Evolutionary conservation across 345 rosid species (phyloP).

Genomic region (Brassica juncea): DNA sequence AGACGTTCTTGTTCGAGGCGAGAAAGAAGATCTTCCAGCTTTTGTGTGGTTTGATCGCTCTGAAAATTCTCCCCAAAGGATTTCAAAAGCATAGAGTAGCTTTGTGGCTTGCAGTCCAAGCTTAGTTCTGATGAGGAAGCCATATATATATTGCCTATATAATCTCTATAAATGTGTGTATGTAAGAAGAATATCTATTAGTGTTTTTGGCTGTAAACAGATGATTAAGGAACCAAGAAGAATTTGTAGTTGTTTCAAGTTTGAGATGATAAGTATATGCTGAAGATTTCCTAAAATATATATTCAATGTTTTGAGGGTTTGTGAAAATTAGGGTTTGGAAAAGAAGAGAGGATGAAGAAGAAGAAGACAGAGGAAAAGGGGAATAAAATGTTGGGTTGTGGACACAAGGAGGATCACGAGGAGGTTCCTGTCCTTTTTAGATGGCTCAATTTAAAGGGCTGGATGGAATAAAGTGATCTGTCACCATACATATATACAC

Average conservation of each 20-base stretch:
- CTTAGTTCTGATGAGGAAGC: conserved; percentile 79
- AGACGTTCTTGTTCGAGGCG: conserved; percentile 89
- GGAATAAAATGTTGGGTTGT: conserved; percentile 40
- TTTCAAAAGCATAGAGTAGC: conserved; percentile 85
- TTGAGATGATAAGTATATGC: conserved; percentile 27
- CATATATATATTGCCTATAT: conserved; percentile 46
- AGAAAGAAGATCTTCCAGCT: conserved; percentile 81
- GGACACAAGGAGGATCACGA: conserved; percentile 47
- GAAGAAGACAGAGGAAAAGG: conserved; percentile 17
- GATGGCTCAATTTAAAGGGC: conserved; percentile 40
- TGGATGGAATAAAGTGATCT: conserved; percentile 37
- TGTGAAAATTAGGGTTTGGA: conserved; percentile 41
- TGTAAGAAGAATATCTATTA: conserved; percentile 20
- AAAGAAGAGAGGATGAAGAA: conserved; percentile 16
- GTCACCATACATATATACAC: conserved; percentile 29
- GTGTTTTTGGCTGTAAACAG: conserved; percentile 10
- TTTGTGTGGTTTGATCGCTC: conserved; percentile 60
- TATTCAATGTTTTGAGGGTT: conserved; percentile 33
- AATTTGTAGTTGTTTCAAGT: conserved; percentile 14
- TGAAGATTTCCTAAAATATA: conserved; percentile 8
- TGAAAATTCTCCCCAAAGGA: conserved; percentile 67
- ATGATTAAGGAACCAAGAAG: conserved; percentile 21
- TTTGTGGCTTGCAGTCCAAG: conserved; percentile 85
- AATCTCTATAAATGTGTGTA: conserved; percentile 1
- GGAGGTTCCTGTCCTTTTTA: conserved; percentile 47